Base-by-base conservation (phyloP, 306 rosid genomes). In the cucumber (Cucumis sativus) region DNA sequence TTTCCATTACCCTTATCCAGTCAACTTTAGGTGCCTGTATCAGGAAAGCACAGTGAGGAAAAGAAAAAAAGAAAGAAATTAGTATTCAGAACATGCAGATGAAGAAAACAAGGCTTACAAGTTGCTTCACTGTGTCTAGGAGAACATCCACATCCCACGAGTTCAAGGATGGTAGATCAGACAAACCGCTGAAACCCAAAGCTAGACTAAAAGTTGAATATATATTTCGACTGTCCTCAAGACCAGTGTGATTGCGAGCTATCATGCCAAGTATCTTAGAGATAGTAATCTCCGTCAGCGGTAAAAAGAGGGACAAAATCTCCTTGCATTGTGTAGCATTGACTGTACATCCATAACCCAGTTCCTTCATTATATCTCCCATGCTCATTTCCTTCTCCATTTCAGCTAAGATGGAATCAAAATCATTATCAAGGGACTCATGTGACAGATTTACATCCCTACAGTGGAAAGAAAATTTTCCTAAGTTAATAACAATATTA, bases 71-170 rank as follows among this genome's bases (percentile, higher is more conserved):
- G 77, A 58, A 55, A 25, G 23, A 37, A 56, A 76, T 35, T 69
- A 3, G 9, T 6, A 18, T 30, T 13, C 16, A 25, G 9, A 28
- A 49, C 60, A 47, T 71, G 16, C 3, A 39, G 41, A 78, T 18
- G 14, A 41, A 69, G 11, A 49, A 68, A 28, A 70, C 69, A 64
- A 78, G 68, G 85, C 89, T 88, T 77, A 96, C 99, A 67, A 96
- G 94, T 69, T 88, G 93, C 78, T 82, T 90, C 81, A 91, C 80
- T 13, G 98, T 83, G 80, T 96, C 96, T 64, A 91, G 84, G 77
- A 96, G 90, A 51, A 96, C 97, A 84, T 92, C 98, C 79, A 96
- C 86, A 83, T 96, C 93, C 99, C 99, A 96, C 59, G 97, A 84
- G 84, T 84, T 86, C 75, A 89, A 82, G 13, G 82, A 84, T 18